These are phyloP conservation scores for Fagopyrum homotropicum DNA, from an alignment of 148 eudicot genomes.

Conservation along the genomic window DNA sequence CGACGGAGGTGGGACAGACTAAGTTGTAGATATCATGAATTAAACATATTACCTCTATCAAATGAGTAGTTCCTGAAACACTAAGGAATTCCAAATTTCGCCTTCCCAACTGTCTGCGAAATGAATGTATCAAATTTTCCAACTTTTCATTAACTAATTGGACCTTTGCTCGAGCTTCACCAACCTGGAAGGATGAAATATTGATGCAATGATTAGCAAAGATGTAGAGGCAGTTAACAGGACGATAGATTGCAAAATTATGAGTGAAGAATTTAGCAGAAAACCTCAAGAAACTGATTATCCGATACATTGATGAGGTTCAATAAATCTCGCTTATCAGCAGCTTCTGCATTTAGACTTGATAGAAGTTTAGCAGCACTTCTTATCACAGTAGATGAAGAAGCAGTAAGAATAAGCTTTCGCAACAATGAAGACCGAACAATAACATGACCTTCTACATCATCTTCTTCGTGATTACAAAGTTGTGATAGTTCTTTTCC, in stretches of 20 bases:
- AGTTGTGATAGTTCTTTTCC: slow-evolving; percentile 76
- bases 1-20: background rate
- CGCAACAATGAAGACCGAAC: slow-evolving; percentile 59
- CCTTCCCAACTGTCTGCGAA: slow-evolving; percentile 66
- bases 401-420: slow-evolving; percentile 59
- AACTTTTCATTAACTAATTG: slow-evolving; percentile 53
- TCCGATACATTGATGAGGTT: slow-evolving; percentile 51
- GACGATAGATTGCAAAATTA: background rate
- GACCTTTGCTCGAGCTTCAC: slow-evolving; percentile 44
- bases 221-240: background rate
- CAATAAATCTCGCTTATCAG: slow-evolving; percentile 53
- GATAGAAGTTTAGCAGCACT: slow-evolving; percentile 63
- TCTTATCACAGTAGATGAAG: slow-evolving; percentile 56
- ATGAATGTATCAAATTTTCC: slow-evolving; percentile 50
- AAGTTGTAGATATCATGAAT: background rate
- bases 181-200: slow-evolving; percentile 35
- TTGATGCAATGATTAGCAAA: background rate
- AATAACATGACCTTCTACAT: slow-evolving; percentile 7
- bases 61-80: slow-evolving; percentile 74
- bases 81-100: slow-evolving; percentile 51
- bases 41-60: slow-evolving; percentile 66
- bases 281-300: slow-evolving; percentile 71
- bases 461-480: slow-evolving; percentile 31
- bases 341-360: slow-evolving; percentile 76
- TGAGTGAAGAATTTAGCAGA: slow-evolving; percentile 7